Base-by-base conservation (phyloP, 371 early-diverging fungal species). In the Mucor indicus region DNA sequence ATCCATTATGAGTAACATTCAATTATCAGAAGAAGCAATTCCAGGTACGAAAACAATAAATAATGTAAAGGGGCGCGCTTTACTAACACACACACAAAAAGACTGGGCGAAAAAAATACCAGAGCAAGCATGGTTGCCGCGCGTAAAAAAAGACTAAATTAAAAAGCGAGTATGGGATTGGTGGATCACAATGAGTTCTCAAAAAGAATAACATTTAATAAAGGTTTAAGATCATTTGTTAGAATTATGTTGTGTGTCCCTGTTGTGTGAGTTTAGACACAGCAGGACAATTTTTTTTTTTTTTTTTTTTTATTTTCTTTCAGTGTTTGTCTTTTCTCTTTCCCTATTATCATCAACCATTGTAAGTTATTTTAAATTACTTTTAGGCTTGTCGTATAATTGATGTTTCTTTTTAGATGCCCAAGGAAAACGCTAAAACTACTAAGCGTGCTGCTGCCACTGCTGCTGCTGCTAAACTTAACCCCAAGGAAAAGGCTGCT, bases 401-500 rank as follows among this genome's bases (percentile, higher is more conserved):
- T n/a, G n/a, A n/a, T n/a, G n/a, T n/a, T n/a, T n/a, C 29, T 11
- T 5, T 27, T 27, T 40, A 35, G 19, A 57, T 57, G 57, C 31
- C 43, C 31, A 57, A 57, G 39, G 57, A 57, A 47, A 37, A 50
- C 24, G 16, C 50, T 9, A 56, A 56, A 17, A 32, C 21, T 9
- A 40, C 50, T 13, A 56, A 50, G 32, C 50, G 51, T 23, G 48
- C 48, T 48, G 45, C 45, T 49, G 27, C 56, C n/a, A 56, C 49
- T 30, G 25, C 38, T 25, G 64, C 50, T 23, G 64, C 51, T 16
- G 63, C 55, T 21, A 54, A 59, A 40, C 64, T 65, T 60, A 64
- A 62, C 55, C 55, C 53, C 32, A 33, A n/a, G n/a, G 81, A 79
- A 77, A 84, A 83, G 75, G 81, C 80, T 73, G 71, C 81, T 51